Evolutionary conservation across 768 basidiomycete species (phyloP), one percentile per base, ranked within the genome.

Genomic region (Amanita muscaria): DNA sequence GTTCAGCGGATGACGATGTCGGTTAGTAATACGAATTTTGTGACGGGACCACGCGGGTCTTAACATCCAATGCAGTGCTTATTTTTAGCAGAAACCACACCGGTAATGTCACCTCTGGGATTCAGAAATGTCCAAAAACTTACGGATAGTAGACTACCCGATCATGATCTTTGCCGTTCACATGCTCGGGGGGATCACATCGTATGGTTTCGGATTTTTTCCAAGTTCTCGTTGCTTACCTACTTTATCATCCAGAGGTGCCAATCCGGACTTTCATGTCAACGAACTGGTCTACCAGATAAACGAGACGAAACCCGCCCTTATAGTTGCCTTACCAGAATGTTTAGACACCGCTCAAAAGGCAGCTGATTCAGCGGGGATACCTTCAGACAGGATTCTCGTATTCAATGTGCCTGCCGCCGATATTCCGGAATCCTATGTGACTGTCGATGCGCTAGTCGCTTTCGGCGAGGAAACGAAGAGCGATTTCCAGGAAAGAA

Each of bases 31-130:
- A 12, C 12, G 7, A 29, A 6, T 57, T 52, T 40, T 22, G 46
- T 18, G 7, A 6, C 27, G 6, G 7, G 19, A 15, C 3, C 35
- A 32, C 10, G 2, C 35, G 30, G 32, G 31, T 30, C 6, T 18
- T 34, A 32, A 16, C 9, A 4, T 25, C 27, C 27, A 30, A 14
- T 29, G 16, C 51, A 83, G 83, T 80, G 6, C 64, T 81, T 44
- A 55, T 83, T 35, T 81, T 76, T 57, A 79, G 80, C 48, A 70
- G 77, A 19, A 86, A 86, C 55, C 78, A 83, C 52, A 56, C 82
- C 33, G 77, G 78, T 14, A 77, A 67, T 12, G 66, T 76, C 25
- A 64, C 80, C 44, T 75, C 76, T n/a, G n/a, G n/a, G n/a, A n/a
- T 76, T 78, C 56, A 48, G 25, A 41, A 21, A 18, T 12, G 35